A percentile compares a stretch with the other conserved stretches of the same genome.
phyloP scores from a whole-genome alignment of 1,284 basidiomycete species.

The Pisolithus thermaeus region DNA sequence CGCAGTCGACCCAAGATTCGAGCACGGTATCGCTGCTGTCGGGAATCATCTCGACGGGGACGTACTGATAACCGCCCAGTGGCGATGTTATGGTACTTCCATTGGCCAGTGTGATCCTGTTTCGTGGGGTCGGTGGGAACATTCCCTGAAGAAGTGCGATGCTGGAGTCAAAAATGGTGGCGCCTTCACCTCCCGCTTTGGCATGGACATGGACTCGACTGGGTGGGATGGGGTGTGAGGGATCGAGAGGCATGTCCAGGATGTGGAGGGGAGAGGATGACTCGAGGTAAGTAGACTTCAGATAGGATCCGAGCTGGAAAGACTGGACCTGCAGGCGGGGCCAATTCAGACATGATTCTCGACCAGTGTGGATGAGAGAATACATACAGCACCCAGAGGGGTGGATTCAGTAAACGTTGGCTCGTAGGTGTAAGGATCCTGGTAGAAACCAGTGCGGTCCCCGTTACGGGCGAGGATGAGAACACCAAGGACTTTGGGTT shows the following conservation, averaged over 20 bases:
- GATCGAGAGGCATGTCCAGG: slow-evolving; percentile 42
- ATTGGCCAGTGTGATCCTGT: slow-evolving; percentile 74
- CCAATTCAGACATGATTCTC: too few species aligned
- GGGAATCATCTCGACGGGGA: slow-evolving; percentile 76
- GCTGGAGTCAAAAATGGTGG: slow-evolving; percentile 79
- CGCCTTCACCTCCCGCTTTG: slow-evolving; percentile 78
- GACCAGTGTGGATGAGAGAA: neutral
- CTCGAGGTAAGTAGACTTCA: slow-evolving; percentile 68
- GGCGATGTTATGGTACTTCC: slow-evolving; percentile 68
- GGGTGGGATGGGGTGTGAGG: slow-evolving; percentile 58
- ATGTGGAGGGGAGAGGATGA: slow-evolving; percentile 61
- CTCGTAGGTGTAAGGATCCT: slow-evolving; percentile 66
- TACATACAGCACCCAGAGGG: slow-evolving; percentile 70
- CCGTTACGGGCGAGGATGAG: slow-evolving; percentile 81
- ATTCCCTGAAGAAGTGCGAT: slow-evolving; percentile 73
- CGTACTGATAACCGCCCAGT: slow-evolving; percentile 79
- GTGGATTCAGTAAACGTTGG: slow-evolving; percentile 73
- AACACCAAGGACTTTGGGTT: slow-evolving; percentile 71
- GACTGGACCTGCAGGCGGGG: slow-evolving; percentile 52
- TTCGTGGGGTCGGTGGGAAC: slow-evolving; percentile 65
- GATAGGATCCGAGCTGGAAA: slow-evolving; percentile 59
- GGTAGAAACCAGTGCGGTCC: slow-evolving; percentile 67
- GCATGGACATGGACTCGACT: slow-evolving; percentile 67
- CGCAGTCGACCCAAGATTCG: slow-evolving; percentile 83
- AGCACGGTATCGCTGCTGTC: slow-evolving; percentile 75